Conservation (phyloP, 23 red algal species). For the Gracilaria vermiculophylla region DNA sequence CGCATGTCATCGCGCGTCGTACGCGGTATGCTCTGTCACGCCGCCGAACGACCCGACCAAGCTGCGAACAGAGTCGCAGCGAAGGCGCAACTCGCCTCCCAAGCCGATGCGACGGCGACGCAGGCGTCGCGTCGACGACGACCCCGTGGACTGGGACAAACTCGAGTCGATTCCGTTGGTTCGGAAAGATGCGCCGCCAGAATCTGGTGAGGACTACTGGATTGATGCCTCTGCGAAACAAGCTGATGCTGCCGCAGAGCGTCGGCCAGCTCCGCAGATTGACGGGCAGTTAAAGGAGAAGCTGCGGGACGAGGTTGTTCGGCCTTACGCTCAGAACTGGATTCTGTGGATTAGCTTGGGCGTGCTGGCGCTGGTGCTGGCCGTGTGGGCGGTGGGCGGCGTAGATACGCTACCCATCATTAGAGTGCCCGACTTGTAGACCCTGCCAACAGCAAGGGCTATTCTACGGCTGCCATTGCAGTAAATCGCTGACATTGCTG, state of each 20-base stretch:
- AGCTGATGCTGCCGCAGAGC: background rate
- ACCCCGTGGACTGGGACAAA: slow-evolving; percentile 69
- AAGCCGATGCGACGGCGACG: slow-evolving; percentile 58
- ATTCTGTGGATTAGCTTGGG: slow-evolving; percentile 62
- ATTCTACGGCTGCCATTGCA: too few species aligned
- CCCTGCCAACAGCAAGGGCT: background rate
- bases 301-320: slow-evolving; percentile 74
- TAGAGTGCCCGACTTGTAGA: slow-evolving; percentile 81
- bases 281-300: slow-evolving; percentile 54
- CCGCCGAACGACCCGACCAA: slow-evolving; percentile 62
- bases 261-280: background rate
- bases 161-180: slow-evolving; percentile 70
- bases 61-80: slow-evolving; percentile 78
- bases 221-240: slow-evolving; percentile 28
- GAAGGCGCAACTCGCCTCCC: slow-evolving; percentile 67
- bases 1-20: background rate
- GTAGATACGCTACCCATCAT: slow-evolving; percentile 56
- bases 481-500: slow-evolving; percentile 4
- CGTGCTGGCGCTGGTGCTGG: slow-evolving; percentile 68
- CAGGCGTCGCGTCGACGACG: slow-evolving; percentile 31
- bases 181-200: slow-evolving; percentile 25
- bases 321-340: slow-evolving; percentile 88
- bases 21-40: background rate
- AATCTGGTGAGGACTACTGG: slow-evolving; percentile 82
- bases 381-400: slow-evolving; percentile 46